These are phyloP conservation scores for Metschnikowia santaceciliae DNA, from an alignment of 805 yeast genomes.

Conservation along the genomic window DNA sequence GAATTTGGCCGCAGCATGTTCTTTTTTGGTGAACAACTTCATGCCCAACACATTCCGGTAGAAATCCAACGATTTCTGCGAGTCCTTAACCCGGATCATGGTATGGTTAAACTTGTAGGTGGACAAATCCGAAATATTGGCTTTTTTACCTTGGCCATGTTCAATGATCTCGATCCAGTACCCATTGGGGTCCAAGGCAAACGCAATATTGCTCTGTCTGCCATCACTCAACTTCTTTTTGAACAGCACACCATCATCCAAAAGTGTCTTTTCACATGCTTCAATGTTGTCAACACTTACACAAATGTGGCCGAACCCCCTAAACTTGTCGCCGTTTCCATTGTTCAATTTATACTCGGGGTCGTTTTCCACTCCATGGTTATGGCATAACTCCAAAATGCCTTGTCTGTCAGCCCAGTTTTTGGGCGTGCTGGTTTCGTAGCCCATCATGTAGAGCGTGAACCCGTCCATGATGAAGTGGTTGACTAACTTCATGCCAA, in stretches of 20 bases:
- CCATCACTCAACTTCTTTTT: conserved; percentile 86
- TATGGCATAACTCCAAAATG: conserved; percentile 78
- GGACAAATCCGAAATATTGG: conserved; percentile 33
- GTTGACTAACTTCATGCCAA: conserved; percentile 65
- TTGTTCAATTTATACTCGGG: conserved; percentile 56
- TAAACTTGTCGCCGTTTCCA: conserved; percentile 80
- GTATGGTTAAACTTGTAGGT: conserved; percentile 73
- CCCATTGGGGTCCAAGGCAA: conserved; percentile 92
- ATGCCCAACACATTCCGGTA: conserved; percentile 79
- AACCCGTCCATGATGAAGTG: conserved; percentile 51
- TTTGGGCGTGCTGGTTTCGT: conserved; percentile 42
- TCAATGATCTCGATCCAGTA: conserved; percentile 93
- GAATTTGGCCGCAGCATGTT: conserved; percentile 68
- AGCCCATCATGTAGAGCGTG: conserved; percentile 66
- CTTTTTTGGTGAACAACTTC: conserved; percentile 57
- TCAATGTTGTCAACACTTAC: conserved; percentile 78
- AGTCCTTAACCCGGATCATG: conserved; percentile 91
- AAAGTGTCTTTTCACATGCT: conserved; percentile 54
- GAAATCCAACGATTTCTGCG: conserved; percentile 67
- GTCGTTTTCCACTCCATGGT: conserved; percentile 67
- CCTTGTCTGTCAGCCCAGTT: conserved; percentile 55
- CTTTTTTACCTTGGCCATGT: conserved; percentile 43
- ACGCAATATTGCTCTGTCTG: conserved; percentile 89
- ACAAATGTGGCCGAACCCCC: conserved; percentile 95
- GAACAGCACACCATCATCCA: conserved; percentile 63